Evolutionary conservation across 345 rosid genomes (phyloP), one percentile per base, ranked within the genome.

Genomic region (Gossypium mustelinum): DNA sequence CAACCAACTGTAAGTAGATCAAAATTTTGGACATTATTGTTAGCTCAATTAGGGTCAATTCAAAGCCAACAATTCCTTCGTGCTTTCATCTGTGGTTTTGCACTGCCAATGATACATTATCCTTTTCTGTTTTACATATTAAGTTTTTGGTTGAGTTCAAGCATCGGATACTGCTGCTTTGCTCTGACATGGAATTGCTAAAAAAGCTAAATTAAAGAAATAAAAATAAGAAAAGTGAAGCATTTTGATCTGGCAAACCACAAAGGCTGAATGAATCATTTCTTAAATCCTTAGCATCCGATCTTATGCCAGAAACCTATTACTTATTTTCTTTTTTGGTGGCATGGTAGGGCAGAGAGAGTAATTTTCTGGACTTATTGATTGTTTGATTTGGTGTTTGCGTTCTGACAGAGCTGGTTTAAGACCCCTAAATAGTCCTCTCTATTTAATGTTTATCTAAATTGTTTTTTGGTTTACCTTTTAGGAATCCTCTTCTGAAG

Each of bases 401-500:
- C 9, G 24, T 52, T 27, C 45, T 51, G 60, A 52, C 20, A 51
- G 44, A 17, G 52, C 16, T 29, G 22, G 52, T 51, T 29, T 64
- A 41, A n/a, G 48, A 9, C 7, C 50, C 22, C 59, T 50, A 27
- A 51, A 25, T 3, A 27, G 16, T 50, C 45, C 44, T 69, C 64
- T 47, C 8, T 73, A 2, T 67, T 17, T 55, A 44, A 77, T 51
- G n/a, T 43, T 54, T 25, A 17, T 54, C 45, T 70, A 56, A 57
- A 34, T 79, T 10, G 69, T 25, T 20, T 12, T 66, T 78, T 54
- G 69, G 10, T 75, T 10, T 70, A 14, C 11, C 27, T 34, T 72
- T 45, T 18, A 96, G 99, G 99, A 93, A 74, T 70, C 82, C 59
- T 82, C 81, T 39, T 67, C 92, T 76, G 99, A 91, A 82, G 73